Conservation (phyloP, 2,329 filamentous ascomycete genomes). For the Fusarium redolens region DNA sequence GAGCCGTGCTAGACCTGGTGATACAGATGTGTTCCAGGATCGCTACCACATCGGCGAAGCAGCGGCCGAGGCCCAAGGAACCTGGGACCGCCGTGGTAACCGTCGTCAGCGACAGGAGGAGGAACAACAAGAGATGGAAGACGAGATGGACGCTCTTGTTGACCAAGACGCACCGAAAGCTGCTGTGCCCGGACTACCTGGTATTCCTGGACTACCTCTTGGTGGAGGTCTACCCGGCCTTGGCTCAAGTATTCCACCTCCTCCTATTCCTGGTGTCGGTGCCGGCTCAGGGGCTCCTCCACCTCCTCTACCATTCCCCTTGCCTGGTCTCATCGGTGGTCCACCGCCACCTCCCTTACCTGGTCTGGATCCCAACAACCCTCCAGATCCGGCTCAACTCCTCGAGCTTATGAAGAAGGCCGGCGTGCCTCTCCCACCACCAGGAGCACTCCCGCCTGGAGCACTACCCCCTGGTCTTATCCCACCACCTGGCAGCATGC, state of each 20-base stretch:
- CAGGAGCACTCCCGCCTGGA: conserved; percentile 58
- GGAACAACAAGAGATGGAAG: conserved; percentile 92
- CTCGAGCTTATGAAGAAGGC: conserved; percentile 74
- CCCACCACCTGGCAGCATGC: conserved; percentile 54
- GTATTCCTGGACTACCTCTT: conserved; percentile 69
- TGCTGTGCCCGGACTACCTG: conserved; percentile 55
- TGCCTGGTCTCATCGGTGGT: conserved; percentile 60
- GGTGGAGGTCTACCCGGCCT: conserved; percentile 55
- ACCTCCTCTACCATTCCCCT: conserved; percentile 65
- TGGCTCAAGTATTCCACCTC: conserved; percentile 57
- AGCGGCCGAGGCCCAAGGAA: conserved; percentile 93
- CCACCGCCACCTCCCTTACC: conserved; percentile 63
- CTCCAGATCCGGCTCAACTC: conserved; percentile 69
- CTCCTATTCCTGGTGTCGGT: conserved; percentile 64
- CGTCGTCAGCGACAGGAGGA: conserved; percentile 86
- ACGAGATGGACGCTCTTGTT: conserved; percentile 90
- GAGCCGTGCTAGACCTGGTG: conserved; percentile 90
- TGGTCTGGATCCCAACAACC: conserved; percentile 68
- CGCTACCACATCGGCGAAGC: conserved; percentile 95
- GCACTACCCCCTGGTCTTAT: conserved; percentile 58
- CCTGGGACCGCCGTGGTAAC: conserved; percentile 84
- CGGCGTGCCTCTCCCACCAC: conserved; percentile 70
- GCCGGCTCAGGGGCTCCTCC: conserved; percentile 53
- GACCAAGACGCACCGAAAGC: conserved; percentile 80
- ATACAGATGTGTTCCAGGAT: conserved; percentile 86